Evolutionary conservation across 768 basidiomycete genomes (phyloP).

Genomic region (Hypholoma fasciculare): DNA sequence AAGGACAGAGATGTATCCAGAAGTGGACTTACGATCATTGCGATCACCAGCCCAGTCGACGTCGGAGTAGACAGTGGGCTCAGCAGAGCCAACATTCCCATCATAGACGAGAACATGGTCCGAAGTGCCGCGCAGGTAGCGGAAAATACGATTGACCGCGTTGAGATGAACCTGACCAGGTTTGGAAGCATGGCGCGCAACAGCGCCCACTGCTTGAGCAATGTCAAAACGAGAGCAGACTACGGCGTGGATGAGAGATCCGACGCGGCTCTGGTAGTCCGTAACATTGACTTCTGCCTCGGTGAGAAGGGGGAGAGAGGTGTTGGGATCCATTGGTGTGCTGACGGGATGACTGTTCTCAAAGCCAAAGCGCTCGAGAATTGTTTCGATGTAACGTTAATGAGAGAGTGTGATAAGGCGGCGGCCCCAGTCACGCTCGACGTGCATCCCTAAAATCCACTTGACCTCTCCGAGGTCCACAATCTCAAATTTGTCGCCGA

Average conservation of each 20-base stretch:
- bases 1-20: too few relatives aligned
- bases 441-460: not conserved
- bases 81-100: not conserved
- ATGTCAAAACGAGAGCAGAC: not conserved
- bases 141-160: too few relatives aligned
- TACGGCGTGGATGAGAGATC: not conserved
- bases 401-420: not conserved
- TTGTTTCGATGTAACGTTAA: not conserved
- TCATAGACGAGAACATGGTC: not conserved
- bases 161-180: too few relatives aligned
- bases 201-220: not conserved
- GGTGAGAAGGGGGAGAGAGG: not conserved
- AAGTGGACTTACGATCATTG: too few relatives aligned
- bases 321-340: conserved; percentile 2
- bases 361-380: not conserved
- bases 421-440: not conserved
- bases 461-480: conserved; percentile 8
- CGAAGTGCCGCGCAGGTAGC: not conserved
- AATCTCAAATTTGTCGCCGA: not conserved
- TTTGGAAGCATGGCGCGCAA: too few relatives aligned
- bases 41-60: too few relatives aligned
- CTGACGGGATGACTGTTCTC: not conserved
- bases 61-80: not conserved
- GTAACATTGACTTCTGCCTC: not conserved
- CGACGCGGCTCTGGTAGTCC: not conserved